Evolutionary conservation across 768 basidiomycete genomes (phyloP), one percentile per base, ranked within the genome.

Genomic region (Boletus subcaerulescens): DNA sequence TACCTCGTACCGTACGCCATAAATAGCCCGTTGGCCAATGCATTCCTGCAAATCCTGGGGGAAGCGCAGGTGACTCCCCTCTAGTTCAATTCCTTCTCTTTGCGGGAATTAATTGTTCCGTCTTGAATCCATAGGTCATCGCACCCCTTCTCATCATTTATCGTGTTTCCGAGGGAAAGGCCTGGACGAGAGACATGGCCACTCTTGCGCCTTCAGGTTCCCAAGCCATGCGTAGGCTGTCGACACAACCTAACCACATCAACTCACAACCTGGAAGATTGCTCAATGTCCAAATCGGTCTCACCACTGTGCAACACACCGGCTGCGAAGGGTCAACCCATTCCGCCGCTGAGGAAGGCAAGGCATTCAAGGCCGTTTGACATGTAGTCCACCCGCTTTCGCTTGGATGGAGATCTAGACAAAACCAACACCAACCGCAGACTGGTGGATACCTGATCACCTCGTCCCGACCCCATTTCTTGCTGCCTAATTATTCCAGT

Each of bases 111-210:
- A 29, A 55, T 36, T 7, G 15, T 5, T 38, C 12, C 6, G 14
- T 40, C 32, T n/a, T 32, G 12, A 24, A 43, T 46, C n/a, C 15
- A 3, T 56, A 80, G 78, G 71, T 77, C 65, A 73, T 79, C 31
- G 77, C 79, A 12, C 73, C 74, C 0, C 76, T 78, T 56, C 69
- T 80, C 22, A 80, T 80, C 51, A 78, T 78, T 36, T 76, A 75
- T 41, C 75, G 78, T n/a, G 66, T 80, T 12, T 74, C 77, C 2
- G 68, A 76, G 55, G 79, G 79, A 14, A 71, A 73, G 24, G 78
- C 76, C 3, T 78, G 77, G 79, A 60, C 61, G 20, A 57, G 45
- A 24, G 60, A 67, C 8, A 51, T 60, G 29, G 33, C 61, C 5
- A 50, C 69, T 14, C 32, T 51, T 18, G 18, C 48, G 1, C 41